Evolutionary conservation across 805 yeast genomes (phyloP).

Genomic region (Candida oleophila): DNA sequence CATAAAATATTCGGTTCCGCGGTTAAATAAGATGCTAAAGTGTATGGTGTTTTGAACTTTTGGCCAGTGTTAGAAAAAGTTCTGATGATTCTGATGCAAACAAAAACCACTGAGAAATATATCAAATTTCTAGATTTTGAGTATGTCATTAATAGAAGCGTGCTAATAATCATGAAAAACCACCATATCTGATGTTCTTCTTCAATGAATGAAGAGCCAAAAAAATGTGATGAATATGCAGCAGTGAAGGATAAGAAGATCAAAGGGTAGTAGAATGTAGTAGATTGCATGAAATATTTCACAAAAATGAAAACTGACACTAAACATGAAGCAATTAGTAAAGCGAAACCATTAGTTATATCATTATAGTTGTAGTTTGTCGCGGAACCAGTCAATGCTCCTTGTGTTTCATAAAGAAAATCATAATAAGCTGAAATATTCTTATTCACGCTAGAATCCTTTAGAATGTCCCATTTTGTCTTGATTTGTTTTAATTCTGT

Average conservation of each 20-base stretch:
- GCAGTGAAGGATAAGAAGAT: conserved; percentile 40
- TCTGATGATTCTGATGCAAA: conserved; percentile 57
- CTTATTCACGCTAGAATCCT: conserved; percentile 5
- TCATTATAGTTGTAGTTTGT: conserved; percentile 67
- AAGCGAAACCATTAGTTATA: conserved; percentile 35
- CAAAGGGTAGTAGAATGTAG: conserved; percentile 16
- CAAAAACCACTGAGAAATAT: conserved; percentile 15
- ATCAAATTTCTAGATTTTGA: conserved; percentile 4
- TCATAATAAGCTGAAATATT: conserved; percentile 10
- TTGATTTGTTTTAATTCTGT: conserved; percentile 10
- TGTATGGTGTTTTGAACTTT: conserved; percentile 50
- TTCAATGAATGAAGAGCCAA: conserved; percentile 76
- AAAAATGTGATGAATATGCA: conserved; percentile 65
- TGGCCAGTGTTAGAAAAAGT: conserved; percentile 93
- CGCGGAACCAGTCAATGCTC: conserved; percentile 53
- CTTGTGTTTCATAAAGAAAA: conserved; percentile 50
- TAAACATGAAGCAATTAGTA: conserved; percentile 30
- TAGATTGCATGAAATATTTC: background rate
- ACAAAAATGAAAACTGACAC: background rate
- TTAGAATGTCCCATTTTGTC: conserved; percentile 12
- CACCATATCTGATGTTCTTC: conserved; percentile 98
- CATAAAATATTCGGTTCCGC: conserved; percentile 39
- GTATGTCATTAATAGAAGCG: conserved; percentile 10
- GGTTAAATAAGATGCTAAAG: conserved; percentile 44
- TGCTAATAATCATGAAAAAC: conserved; percentile 36